These are phyloP conservation scores for Penicillium aurantiogriseum DNA, from an alignment of 2,329 filamentous ascomycete species.

Conservation along the genomic window DNA sequence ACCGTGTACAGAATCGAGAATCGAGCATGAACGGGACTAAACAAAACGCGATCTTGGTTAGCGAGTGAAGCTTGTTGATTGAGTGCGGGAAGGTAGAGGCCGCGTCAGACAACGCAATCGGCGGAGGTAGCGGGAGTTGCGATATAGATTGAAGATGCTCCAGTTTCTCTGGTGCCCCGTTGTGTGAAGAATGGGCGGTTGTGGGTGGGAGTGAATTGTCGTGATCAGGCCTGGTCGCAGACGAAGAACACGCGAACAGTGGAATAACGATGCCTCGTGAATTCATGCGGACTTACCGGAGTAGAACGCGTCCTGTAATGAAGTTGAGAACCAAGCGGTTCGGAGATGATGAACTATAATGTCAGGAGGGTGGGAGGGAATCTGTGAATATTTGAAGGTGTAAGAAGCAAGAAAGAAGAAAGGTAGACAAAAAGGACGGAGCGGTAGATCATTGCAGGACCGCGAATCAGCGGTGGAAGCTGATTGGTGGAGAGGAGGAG, in stretches of 20 bases:
- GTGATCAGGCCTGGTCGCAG: constrained; percentile 9
- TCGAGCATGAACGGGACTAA: constrained; percentile 21
- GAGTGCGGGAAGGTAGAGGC: constrained; percentile 3
- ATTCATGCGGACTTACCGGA: constrained; percentile 12
- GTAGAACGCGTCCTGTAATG: constrained; percentile 9
- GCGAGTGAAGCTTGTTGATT: constrained; percentile 8
- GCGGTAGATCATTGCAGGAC: constrained; percentile 35
- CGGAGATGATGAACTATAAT: not conserved
- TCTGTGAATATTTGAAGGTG: constrained; percentile 4
- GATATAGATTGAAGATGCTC: not conserved
- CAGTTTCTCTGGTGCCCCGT: not conserved
- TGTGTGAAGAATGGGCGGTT: not conserved
- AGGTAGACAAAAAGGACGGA: constrained; percentile 35
- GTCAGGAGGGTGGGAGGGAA: not conserved
- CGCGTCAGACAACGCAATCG: not conserved
- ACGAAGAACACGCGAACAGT: constrained; percentile 4
- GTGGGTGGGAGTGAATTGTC: not conserved
- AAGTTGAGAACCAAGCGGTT: not conserved
- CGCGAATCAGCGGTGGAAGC: constrained; percentile 23
- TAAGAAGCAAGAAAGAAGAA: constrained; percentile 17
- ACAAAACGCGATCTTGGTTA: constrained; percentile 19
- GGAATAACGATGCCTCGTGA: not conserved
- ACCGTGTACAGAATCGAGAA: constrained; percentile 10
- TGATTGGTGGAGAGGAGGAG: constrained; percentile 44
- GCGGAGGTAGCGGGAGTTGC: not conserved